Conservation (phyloP, 2,329 filamentous ascomycete genomes). For the Paraphoma sp. region DNA sequence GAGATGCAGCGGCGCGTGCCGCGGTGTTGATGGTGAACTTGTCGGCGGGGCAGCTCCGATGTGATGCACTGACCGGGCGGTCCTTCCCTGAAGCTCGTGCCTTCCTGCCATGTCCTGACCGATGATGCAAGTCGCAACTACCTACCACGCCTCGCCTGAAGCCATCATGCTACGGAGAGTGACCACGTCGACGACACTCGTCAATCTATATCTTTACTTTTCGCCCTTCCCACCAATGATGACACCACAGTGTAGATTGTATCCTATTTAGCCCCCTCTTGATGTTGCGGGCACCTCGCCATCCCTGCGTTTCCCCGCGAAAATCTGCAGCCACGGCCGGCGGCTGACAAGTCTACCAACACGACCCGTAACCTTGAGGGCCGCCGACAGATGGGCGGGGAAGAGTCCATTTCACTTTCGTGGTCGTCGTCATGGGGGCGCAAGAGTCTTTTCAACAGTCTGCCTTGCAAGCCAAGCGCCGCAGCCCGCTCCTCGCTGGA, state of each 20-base stretch:
- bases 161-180: conserved; percentile 17
- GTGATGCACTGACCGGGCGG: conserved; percentile 21
- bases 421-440: conserved; percentile 12
- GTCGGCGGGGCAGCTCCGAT: background rate
- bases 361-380: conserved; percentile 4
- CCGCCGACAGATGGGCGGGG: conserved; percentile 10
- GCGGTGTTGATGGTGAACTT: conserved; percentile 7
- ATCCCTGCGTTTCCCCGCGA: conserved; percentile 25
- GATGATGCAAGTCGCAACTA: conserved; percentile 17
- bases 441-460: conserved; percentile 16
- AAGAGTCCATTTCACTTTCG: conserved; percentile 2
- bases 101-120: conserved; percentile 14
- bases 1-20: background rate
- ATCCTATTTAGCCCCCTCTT: conserved; percentile 14
- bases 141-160: conserved; percentile 10
- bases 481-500: conserved; percentile 14
- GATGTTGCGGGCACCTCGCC: conserved; percentile 8
- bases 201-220: conserved; percentile 14
- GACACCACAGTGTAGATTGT: conserved; percentile 8
- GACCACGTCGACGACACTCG: conserved; percentile 20
- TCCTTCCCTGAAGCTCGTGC: conserved; percentile 16
- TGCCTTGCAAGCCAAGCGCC: conserved; percentile 18
- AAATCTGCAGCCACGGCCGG: conserved; percentile 12
- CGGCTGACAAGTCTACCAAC: conserved; percentile 9
- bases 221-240: conserved; percentile 13